Conservation (phyloP, 768 basidiomycete genomes). For the Mycena galopus region DNA sequence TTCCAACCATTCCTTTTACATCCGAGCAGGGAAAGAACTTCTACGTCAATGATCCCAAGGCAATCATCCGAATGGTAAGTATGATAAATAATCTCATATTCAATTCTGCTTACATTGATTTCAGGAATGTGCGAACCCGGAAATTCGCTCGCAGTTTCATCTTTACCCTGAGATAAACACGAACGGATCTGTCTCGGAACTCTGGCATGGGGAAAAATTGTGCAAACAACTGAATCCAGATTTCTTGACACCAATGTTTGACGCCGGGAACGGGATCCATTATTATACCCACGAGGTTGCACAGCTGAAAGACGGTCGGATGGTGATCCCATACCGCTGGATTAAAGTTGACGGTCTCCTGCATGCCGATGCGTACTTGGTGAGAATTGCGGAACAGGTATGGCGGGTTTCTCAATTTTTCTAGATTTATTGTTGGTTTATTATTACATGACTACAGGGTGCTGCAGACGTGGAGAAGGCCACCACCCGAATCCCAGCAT, state of each 20-base stretch:
- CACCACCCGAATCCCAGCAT: constrained; percentile 8
- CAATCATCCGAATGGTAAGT: constrained; percentile 34
- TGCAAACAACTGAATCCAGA: constrained; percentile 10
- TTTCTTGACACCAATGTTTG: constrained; percentile 30
- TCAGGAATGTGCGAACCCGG: constrained; percentile 32
- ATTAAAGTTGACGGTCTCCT: constrained; percentile 13
- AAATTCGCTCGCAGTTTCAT: constrained; percentile 32
- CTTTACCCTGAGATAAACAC: constrained; percentile 33
- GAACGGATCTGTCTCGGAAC: constrained; percentile 27
- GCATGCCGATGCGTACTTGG: constrained; percentile 22
- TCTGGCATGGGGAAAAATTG: constrained; percentile 36
- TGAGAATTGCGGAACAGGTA: constrained; percentile 14
- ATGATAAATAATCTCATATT: background rate
- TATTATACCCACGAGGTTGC: constrained; percentile 40
- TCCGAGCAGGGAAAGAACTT: constrained; percentile 35
- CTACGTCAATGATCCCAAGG: no score
- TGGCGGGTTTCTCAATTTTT: background rate
- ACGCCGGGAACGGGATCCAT: constrained; percentile 17
- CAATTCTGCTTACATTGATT: no score
- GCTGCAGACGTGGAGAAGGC: background rate
- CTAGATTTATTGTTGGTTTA: background rate
- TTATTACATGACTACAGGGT: background rate
- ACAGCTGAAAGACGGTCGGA: constrained; percentile 18
- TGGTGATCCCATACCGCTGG: constrained; percentile 40
- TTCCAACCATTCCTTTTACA: constrained; percentile 23